Evolutionary conservation across 176 grass and related monocot species (phyloP), one percentile per base, ranked within the genome.

Genomic region (Urochloa ruziziensis): DNA sequence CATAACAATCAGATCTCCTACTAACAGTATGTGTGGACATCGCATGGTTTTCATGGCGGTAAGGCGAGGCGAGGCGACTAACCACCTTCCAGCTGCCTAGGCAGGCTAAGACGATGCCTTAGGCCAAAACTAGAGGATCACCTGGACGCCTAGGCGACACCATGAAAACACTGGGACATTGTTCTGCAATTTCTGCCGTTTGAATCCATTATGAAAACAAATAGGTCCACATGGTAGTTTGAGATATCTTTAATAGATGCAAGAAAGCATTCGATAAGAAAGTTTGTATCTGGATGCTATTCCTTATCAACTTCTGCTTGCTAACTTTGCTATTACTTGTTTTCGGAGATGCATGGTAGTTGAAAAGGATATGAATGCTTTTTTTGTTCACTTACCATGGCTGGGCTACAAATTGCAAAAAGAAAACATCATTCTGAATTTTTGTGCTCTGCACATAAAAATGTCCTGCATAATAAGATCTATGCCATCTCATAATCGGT

Each of bases 401-500:
- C 49, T 67, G 59, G 72, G 73, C 40, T 78, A 67, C n/a, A 73
- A 13, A 13, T 58, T 0, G 2, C 21, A 46, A 10, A 48, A 2
- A 21, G 0, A 18, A 48, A 29, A 70, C 2, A 71, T 3, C 30
- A 25, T 61, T 80, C 48, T 80, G 14, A 62, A 69, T 36, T 54
- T 56, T 53, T 70, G 9, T 4, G 9, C 21, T 85, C 9, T 46
- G 1, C 11, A 6, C 32, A 32, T 28, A 62, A 57, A 15, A 66
- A 71, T 24, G 59, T 73, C 10, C 1, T 32, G n/a, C 17, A 37
- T 44, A 59, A n/a, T 36, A 69, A 12, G 32, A 70, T 46, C 4
- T 47, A 25, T 74, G 13, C 16, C 47, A 16, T 19, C 30, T 71
- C 42, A 88, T 51, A 74, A 56, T 81, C 78, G 30, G 14, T 86